These are phyloP conservation scores for Termitomyces sp. DNA, from an alignment of 768 basidiomycete species.

Conservation along the genomic window DNA sequence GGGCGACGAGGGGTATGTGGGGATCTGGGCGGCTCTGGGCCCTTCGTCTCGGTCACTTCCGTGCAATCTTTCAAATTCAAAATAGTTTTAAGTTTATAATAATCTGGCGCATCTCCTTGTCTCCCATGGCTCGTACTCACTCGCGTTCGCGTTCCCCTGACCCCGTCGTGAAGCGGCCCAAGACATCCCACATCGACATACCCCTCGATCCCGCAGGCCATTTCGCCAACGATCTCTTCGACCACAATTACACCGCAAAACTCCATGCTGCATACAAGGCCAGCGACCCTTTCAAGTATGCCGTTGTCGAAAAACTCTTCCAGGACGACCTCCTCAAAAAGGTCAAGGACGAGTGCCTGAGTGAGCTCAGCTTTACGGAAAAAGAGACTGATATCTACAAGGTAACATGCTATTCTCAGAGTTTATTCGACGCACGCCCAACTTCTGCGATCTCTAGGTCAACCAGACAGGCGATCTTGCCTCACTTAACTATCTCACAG, in stretches of 20 bases:
- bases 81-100: conserved; percentile 3
- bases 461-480: conserved; percentile 97
- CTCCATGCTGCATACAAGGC: conserved; percentile 51
- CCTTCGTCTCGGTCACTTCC: conserved; percentile 10
- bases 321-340: conserved; percentile 73
- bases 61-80: not conserved
- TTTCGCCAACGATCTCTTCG: conserved; percentile 54
- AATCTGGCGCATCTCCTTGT: not conserved
- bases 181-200: conserved; percentile 21
- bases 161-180: conserved; percentile 20
- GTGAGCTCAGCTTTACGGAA: conserved; percentile 76
- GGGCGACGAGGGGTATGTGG: not conserved
- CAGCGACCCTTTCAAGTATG: conserved; percentile 76
- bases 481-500: conserved; percentile 81
- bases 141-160: conserved; percentile 21
- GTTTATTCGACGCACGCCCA: conserved; percentile 3
- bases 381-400: conserved; percentile 99
- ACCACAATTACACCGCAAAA: conserved; percentile 45
- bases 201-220: conserved; percentile 23
- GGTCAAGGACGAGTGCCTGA: conserved; percentile 80
- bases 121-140: conserved; percentile 23
- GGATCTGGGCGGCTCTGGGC: conserved; percentile 5
- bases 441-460: conserved; percentile 45
- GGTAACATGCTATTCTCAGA: conserved; percentile 31
- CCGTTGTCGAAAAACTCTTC: conserved; percentile 75